Base-by-base conservation (phyloP, 2,329 filamentous ascomycete genomes). In the Cordyceps farinosa region DNA sequence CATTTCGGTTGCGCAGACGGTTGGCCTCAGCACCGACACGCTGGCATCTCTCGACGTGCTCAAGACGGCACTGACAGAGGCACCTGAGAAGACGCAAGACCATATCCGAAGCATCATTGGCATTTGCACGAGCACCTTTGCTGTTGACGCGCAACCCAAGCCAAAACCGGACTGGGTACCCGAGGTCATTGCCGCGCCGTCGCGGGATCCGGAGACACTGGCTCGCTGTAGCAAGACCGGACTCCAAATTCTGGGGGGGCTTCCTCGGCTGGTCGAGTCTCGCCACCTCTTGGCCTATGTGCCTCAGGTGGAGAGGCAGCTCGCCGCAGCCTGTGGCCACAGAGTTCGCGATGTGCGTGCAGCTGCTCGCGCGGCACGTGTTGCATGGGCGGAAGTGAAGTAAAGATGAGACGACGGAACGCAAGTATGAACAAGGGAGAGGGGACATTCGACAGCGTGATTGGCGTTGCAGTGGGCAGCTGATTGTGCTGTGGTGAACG, bases 251-350 rank as follows among this genome's bases (percentile, higher is more conserved):
- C 71, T 85, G 3, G 76, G 76, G 3, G 73, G 75, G 36, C 71
- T 87, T 52, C 82, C 84, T 3, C 69, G 68, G 22, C 76, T 77
- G 66, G 83, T 81, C 66, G 83, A 85, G 64, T 74, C 79, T 11
- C 73, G 77, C 6, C 71, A 80, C 53, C 69, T 85, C 27, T 67
- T 83, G 55, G 73, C 79, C 0, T 76, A 79, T 66, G 77, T 77
- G 50, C 76, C 76, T 34, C 73, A 73, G 59, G 76, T 84, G 50
- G 75, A 79, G 64, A 75, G 80, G 4, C 77, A 82, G 58, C 68
- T 87, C 64, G 78, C 79, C 1, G 67, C 75, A 9, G 82, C 83
- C 1, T 84, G 83, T 56, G 84, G 84, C 1, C 83, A 86, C 66
- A 71, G 74, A 6, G 80, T 84, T 9, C 75, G 84, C 51, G 82